Evolutionary conservation across 1,139 yeast species (phyloP).

Genomic region (Zygosaccharomyces sapae): DNA sequence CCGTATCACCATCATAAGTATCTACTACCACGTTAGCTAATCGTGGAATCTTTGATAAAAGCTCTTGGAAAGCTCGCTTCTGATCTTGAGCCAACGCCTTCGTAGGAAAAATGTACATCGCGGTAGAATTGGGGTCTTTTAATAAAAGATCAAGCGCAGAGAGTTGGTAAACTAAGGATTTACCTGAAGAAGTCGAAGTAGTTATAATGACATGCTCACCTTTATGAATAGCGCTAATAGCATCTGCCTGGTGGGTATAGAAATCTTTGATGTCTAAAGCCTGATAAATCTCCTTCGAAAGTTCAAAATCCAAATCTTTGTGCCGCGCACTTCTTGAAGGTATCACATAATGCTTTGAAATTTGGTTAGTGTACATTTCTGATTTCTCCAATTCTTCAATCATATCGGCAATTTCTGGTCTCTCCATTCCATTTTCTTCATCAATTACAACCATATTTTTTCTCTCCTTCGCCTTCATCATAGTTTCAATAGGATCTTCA

Average conservation of each 20-base stretch:
- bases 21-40: constrained; percentile 44
- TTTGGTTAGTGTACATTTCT: constrained; percentile 57
- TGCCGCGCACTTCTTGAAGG: constrained; percentile 46
- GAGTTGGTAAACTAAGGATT: constrained; percentile 82
- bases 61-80: constrained; percentile 62
- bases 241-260: constrained; percentile 78
- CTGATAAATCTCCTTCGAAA: constrained; percentile 47
- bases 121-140: constrained; percentile 55
- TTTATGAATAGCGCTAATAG: constrained; percentile 53
- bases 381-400: constrained; percentile 44
- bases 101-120: constrained; percentile 89
- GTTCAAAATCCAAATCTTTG: constrained; percentile 40
- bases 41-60: constrained; percentile 48
- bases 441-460: constrained; percentile 21
- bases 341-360: constrained; percentile 44
- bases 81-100: constrained; percentile 98
- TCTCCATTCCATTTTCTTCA: constrained; percentile 27
- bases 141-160: constrained; percentile 61
- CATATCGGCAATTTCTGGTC: constrained; percentile 44
- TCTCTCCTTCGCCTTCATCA: constrained; percentile 36
- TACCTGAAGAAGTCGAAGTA: constrained; percentile 93
- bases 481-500: constrained; percentile 49
- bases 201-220: constrained; percentile 74
- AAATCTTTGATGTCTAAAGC: constrained; percentile 51
- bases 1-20: constrained; percentile 93